Evolutionary conservation across 306 rosid species (phyloP).

Genomic region (Fragaria nilgerrensis): DNA sequence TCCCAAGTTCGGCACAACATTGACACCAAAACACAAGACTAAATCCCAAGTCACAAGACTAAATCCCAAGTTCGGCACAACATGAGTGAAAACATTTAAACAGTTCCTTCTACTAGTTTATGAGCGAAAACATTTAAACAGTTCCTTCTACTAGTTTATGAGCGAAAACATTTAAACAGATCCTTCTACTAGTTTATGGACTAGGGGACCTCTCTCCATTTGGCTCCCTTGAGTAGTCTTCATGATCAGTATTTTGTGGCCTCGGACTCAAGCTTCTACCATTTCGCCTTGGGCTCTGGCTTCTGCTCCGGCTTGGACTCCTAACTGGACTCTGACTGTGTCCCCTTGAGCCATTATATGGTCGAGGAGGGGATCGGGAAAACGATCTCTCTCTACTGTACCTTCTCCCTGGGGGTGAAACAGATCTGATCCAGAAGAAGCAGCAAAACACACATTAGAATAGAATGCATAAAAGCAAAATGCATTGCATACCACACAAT

Average conservation of each 20-base stretch:
- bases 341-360: slow-evolving; percentile 63
- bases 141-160: too few relatives aligned
- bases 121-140: background rate
- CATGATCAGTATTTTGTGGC: slow-evolving; percentile 31
- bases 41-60: background rate
- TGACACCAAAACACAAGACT: background rate
- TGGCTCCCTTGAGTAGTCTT: slow-evolving; percentile 46
- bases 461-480: background rate
- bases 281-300: slow-evolving; percentile 35
- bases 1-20: background rate
- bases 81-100: background rate
- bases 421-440: slow-evolving; percentile 49
- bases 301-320: slow-evolving; percentile 44
- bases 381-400: slow-evolving; percentile 60
- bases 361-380: slow-evolving; percentile 52
- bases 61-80: background rate
- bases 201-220: slow-evolving; percentile 62
- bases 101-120: slow-evolving; percentile 25
- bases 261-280: slow-evolving; percentile 12
- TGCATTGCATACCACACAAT: background rate
- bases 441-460: background rate
- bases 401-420: slow-evolving; percentile 68
- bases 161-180: background rate
- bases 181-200: slow-evolving; percentile 34
- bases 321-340: slow-evolving; percentile 65